These are phyloP conservation scores for Phytomonas sp. DNA, from an alignment of 208 protist genomes.

Conservation along the genomic window DNA sequence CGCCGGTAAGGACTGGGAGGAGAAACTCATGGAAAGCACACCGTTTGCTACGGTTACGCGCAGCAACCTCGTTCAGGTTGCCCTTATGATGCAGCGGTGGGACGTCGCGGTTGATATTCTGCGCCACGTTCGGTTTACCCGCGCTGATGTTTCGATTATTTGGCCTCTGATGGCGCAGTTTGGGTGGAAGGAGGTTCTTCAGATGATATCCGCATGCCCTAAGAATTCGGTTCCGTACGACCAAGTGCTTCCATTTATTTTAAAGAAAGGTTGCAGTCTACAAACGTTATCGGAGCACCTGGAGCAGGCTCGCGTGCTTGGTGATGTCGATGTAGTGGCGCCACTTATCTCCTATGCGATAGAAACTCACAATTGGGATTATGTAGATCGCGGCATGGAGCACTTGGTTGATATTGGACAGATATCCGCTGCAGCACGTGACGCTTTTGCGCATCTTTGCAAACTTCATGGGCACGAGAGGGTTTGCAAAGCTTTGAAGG, in stretches of 20 bases:
- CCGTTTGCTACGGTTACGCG: slow-evolving; percentile 81
- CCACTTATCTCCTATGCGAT: slow-evolving; percentile 74
- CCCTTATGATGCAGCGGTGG: slow-evolving; percentile 47
- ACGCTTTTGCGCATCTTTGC: slow-evolving; percentile 64
- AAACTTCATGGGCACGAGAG: slow-evolving; percentile 54
- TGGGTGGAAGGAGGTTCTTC: slow-evolving; percentile 73
- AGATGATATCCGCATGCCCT: slow-evolving; percentile 74
- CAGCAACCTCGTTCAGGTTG: slow-evolving; percentile 66
- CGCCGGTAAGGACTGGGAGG: slow-evolving; percentile 63
- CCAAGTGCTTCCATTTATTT: slow-evolving; percentile 54
- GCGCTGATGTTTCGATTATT: slow-evolving; percentile 43
- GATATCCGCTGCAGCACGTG: slow-evolving; percentile 46
- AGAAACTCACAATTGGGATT: slow-evolving; percentile 63
- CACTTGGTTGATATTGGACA: slow-evolving; percentile 85
- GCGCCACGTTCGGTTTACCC: slow-evolving; percentile 48
- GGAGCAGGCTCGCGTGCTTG: slow-evolving; percentile 76
- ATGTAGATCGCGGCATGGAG: slow-evolving; percentile 64
- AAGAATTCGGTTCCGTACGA: slow-evolving; percentile 80
- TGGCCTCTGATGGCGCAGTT: slow-evolving; percentile 76
- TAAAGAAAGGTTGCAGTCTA: slow-evolving; percentile 69
- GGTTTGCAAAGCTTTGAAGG: slow-evolving; percentile 44
- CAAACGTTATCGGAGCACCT: slow-evolving; percentile 77
- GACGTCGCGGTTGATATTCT: slow-evolving; percentile 82
- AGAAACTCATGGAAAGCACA: slow-evolving; percentile 57
- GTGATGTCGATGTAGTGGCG: slow-evolving; percentile 78